Evolutionary conservation across 2,329 filamentous ascomycete genomes (phyloP), one percentile per base, ranked within the genome.

Genomic region (Periconia sp.): DNA sequence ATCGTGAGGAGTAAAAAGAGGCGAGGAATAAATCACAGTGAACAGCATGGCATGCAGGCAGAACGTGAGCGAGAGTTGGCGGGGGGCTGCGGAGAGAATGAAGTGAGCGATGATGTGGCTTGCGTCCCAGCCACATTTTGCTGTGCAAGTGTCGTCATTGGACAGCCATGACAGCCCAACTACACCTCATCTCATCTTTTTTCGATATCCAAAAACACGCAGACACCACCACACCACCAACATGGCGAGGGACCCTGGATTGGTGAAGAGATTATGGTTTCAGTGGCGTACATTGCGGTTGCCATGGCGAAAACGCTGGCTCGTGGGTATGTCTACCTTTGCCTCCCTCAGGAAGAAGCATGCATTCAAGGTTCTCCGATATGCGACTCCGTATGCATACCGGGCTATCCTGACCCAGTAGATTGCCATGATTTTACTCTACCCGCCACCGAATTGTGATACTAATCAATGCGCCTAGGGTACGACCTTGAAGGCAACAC

Each of bases 401-500:
- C 11, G 33, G 33, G 33, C 33, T 11, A 37, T 37, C 33, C 33
- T n/a, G 6, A 37, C 33, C 13, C 33, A 11, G 13, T 37, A 14
- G 10, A 37, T 37, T 37, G 11, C 11, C 6, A 14, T 13, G 13
- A 37, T 37, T 37, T 37, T n/a, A 37, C 33, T 37, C 33, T 37
- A 37, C 15, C 33, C 33, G 33, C 33, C 33, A 13, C 15, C 33
- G 33, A 37, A 13, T 37, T 27, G 23, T 11, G 11, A 49, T 35
- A 27, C 30, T 15, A 44, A 52, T 56, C 49, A 66, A 56, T 42
- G 17, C 9, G 54, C 40, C 33, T 63, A 85, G 85, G 85, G 65
- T 77, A 79, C 60, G 85, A 88, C 70, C 77, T 88, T 45, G 69
- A 78, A 18, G 85, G 85, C 56, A 87, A 87, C 71, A 87, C 84